A percentile compares a stretch with the other conserved stretches of the same genome.
Conservation (phyloP, 2,329 filamentous ascomycete species). For the Phoma herbarum region DNA sequence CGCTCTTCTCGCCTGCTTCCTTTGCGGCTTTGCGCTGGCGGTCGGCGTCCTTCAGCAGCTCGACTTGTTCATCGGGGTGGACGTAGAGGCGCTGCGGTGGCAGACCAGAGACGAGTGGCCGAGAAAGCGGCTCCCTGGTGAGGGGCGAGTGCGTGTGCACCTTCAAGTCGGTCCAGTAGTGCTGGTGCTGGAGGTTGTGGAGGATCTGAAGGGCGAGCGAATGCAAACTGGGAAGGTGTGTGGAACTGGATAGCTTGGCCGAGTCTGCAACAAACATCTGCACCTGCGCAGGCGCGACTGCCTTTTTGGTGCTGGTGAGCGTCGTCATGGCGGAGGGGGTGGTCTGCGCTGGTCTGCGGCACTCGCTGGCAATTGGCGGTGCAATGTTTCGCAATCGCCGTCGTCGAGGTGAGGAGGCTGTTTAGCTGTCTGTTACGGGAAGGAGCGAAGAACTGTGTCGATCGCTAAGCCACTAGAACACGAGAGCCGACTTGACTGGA, state of each 20-base stretch:
- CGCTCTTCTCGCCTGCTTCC: slow-evolving; percentile 47
- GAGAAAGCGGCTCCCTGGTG: slow-evolving; percentile 56
- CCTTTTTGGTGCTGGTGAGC: slow-evolving; percentile 34
- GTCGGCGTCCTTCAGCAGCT: slow-evolving; percentile 68
- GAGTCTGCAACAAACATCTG: slow-evolving; percentile 41
- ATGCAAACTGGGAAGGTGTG: slow-evolving; percentile 49
- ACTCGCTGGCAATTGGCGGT: slow-evolving; percentile 35
- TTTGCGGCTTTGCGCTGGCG: slow-evolving; percentile 53
- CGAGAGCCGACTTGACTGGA: slow-evolving; percentile 19
- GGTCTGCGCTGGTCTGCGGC: slow-evolving; percentile 13
- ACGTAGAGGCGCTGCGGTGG: slow-evolving; percentile 78
- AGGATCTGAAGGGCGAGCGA: slow-evolving; percentile 68
- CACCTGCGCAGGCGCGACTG: slow-evolving; percentile 43
- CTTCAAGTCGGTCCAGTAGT: slow-evolving; percentile 73
- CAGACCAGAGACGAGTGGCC: slow-evolving; percentile 75
- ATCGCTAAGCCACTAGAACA: slow-evolving; percentile 23
- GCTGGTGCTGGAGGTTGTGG: slow-evolving; percentile 77
- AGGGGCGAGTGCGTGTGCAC: slow-evolving; percentile 60
- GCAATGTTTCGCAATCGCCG: slow-evolving; percentile 33
- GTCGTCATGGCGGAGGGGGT: slow-evolving; percentile 38
- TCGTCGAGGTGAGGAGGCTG: slow-evolving; percentile 24
- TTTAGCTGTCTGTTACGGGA: slow-evolving; percentile 38
- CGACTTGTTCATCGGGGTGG: slow-evolving; percentile 84
- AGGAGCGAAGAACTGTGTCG: slow-evolving; percentile 41
- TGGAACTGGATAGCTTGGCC: slow-evolving; percentile 17